A percentile compares a stretch with the other conserved stretches of the same genome.
Evolutionary conservation across 148 eudicot species (phyloP).

Genomic region (Rhododendron mucronatum): DNA sequence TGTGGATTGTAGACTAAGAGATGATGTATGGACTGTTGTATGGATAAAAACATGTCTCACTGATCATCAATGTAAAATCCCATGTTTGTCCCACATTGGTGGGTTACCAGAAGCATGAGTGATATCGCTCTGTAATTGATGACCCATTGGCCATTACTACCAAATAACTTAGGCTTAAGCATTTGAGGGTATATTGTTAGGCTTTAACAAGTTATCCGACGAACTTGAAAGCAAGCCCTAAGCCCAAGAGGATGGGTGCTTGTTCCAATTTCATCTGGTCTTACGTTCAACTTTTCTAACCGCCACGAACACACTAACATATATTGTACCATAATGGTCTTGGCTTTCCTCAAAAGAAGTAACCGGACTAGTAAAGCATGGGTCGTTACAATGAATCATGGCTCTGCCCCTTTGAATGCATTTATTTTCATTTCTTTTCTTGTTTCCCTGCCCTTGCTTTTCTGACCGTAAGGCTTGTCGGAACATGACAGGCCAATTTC

Average conservation of each 20-base stretch:
- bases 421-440: not conserved
- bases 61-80: no score
- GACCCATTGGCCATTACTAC: not conserved
- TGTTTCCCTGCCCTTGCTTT: not conserved
- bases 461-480: not conserved
- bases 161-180: not conserved
- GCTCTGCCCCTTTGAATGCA: not conserved
- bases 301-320: no score
- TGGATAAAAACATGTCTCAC: no score
- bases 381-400: not conserved
- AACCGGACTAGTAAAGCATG: not conserved
- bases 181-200: not conserved
- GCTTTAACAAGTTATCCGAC: not conserved
- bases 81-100: no score
- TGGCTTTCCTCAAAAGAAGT: not conserved
- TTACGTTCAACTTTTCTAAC: no score
- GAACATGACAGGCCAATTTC: conserved; percentile 55
- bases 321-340: not conserved
- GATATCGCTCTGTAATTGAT: no score
- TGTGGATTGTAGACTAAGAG: no score
- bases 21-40: no score
- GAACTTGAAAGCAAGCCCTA: not conserved
- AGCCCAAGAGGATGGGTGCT: not conserved
- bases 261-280: not conserved
- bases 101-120: no score